Base-by-base conservation (phyloP, 495 filamentous ascomycete genomes). In the Annulohypoxylon bovei region DNA sequence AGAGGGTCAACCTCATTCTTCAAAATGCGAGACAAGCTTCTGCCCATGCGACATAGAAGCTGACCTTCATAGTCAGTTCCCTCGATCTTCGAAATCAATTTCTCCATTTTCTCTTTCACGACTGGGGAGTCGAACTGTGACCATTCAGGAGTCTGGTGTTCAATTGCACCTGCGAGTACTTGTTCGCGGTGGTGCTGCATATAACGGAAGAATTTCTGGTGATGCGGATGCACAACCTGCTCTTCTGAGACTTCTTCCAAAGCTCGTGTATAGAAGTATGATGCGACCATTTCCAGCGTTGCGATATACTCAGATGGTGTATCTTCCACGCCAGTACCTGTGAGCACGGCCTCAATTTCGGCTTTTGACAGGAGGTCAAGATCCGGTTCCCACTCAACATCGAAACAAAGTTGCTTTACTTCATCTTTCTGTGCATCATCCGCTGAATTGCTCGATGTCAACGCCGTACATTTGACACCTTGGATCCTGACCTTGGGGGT, bases 211-310 rank as follows among this genome's bases (percentile, higher is more conserved):
- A 50, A 50, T 5, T 50, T 50, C 12, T 50, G 46, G 3, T 50
- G 46, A 25, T 50, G 46, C 12, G 46, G 46, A 28, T 50, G 46
- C 0, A 50, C 46, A 30, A 50, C 46, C 23, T 50, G 46, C 46
- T 50, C 46, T 50, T 50, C 46, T n/a, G 46, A 50, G 11, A 50
- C 46, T 23, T 50, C 46, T 50, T 50, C 46, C 23, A 50, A 23
- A 2, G 46, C 23, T 25, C 12, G 22, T 27, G 23, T 28, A 12
- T 50, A 50, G 23, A 50, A 50, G 12, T 50, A 50, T 6, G 46
- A 50, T 50, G 46, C 46, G 46, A 28, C 46, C 46, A 50, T 50
- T 6, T 50, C 46, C 23, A 50, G 28, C n/a, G 46, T 50, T 2
- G 23, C 46, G 2, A 50, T 50, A 28, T 50, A 50, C 23, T 50